These are phyloP conservation scores for Ashbya aceris DNA, from an alignment of 1,139 yeast species.

Conservation along the genomic window DNA sequence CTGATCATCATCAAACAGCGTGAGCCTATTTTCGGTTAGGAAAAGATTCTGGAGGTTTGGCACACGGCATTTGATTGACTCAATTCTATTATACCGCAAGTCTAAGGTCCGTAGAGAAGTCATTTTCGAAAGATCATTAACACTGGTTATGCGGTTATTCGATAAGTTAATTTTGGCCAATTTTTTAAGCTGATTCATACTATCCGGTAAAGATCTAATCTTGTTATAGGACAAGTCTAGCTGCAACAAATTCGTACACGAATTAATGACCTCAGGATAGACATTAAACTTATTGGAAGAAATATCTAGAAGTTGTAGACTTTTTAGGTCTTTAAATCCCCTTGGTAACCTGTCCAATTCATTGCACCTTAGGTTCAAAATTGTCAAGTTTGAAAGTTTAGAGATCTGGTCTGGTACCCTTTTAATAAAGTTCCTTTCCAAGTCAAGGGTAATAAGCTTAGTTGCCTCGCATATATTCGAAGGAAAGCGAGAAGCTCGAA, in stretches of 20 bases:
- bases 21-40: conserved; percentile 69
- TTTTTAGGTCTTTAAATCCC: conserved; percentile 45
- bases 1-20: conserved; percentile 57
- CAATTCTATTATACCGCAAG: conserved; percentile 63
- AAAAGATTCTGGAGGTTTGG: conserved; percentile 64
- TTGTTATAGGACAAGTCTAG: conserved; percentile 80
- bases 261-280: conserved; percentile 65
- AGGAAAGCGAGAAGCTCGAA: conserved; percentile 71
- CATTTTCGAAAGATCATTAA: conserved; percentile 42
- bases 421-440: conserved; percentile 70
- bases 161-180: conserved; percentile 66
- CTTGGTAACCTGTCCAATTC: conserved; percentile 59
- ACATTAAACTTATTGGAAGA: conserved; percentile 68
- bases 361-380: conserved; percentile 60
- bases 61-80: conserved; percentile 52
- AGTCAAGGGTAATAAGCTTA: conserved; percentile 57
- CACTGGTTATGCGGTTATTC: conserved; percentile 56
- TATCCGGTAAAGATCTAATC: conserved; percentile 50
- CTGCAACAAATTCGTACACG: conserved; percentile 49
- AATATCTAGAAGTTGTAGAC: conserved; percentile 55
- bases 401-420: conserved; percentile 51
- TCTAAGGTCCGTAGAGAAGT: conserved; percentile 63
- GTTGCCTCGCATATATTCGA: conserved; percentile 60
- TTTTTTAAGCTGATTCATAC: conserved; percentile 48
- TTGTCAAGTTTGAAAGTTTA: conserved; percentile 45